Evolutionary conservation across 208 protist species (phyloP).

Genomic region (Leishmania gerbilli): DNA sequence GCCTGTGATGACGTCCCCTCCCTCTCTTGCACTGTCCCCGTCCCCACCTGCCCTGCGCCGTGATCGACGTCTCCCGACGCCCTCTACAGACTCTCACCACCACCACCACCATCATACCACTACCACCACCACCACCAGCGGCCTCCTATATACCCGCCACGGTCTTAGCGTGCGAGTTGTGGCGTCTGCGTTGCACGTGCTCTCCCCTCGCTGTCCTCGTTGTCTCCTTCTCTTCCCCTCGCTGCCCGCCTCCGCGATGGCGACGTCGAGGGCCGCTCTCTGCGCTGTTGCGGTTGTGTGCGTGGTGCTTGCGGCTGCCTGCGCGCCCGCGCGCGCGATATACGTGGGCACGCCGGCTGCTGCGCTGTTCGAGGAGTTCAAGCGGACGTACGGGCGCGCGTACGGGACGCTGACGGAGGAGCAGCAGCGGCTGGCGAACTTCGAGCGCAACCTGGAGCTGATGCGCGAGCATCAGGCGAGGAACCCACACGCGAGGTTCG

Average conservation of each 20-base stretch:
- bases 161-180: neutral
- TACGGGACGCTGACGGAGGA: constrained; percentile 46
- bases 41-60: neutral
- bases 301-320: constrained; percentile 23
- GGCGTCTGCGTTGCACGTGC: neutral
- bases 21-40: neutral
- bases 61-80: neutral
- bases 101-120: too few relatives aligned
- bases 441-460: constrained; percentile 44
- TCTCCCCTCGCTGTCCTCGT: neutral
- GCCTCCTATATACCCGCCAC: neutral
- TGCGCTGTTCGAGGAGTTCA: constrained; percentile 47
- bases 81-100: neutral
- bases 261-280: constrained; percentile 12
- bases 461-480: constrained; percentile 32
- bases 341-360: constrained; percentile 15
- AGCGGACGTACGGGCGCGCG: constrained; percentile 34
- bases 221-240: neutral
- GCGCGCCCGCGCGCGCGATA: constrained; percentile 17
- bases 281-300: constrained; percentile 25
- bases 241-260: constrained; percentile 13
- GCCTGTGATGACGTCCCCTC: neutral
- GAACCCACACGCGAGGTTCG: constrained; percentile 64
- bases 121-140: neutral
- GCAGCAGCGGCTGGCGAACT: constrained; percentile 34